Evolutionary conservation across 768 basidiomycete species (phyloP), one percentile per base, ranked within the genome.

Genomic region (Lentinula raphanica): DNA sequence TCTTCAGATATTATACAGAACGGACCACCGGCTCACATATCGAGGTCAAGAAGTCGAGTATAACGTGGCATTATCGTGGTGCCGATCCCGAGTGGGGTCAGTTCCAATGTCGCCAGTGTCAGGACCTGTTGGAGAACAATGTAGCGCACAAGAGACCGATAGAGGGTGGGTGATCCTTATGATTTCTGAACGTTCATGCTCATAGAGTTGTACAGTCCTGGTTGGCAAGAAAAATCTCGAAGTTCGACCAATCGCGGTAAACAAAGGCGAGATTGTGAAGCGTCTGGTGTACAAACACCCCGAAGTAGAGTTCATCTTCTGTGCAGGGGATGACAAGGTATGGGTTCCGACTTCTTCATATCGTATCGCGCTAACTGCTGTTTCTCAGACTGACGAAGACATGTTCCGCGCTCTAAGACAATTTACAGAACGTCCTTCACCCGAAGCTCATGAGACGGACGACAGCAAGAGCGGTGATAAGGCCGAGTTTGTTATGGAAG

Each of bases 181-280:
- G 17, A n/a, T n/a, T 27, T 15, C 6, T 35, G 35, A 39, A 13
- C 35, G 19, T 36, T 56, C 17, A 46, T 35, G 32, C n/a, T 48
- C 12, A 38, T 32, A 17, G 13, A 29, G n/a, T 31, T 42, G 13
- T 21, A 1, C 63, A 89, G 94, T 97, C 4, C 85, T 97, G 51
- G 90, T 96, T 29, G 96, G 96, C 19, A 99, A 99, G 80, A 98
- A 98, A 85, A 98, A 98, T 71, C 79, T 99, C 44, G 96, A 99
- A 75, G 95, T 98, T 21, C 85, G 96, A 60, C 96, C 94, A 3
- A 80, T 95, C 31, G 94, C 94, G 1, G 86, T 98, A 59, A 98
- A 97, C 82, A 98, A 99, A 84, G 96, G 96, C 54, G 96, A 98
- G 77, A 98, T 98, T 66, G 95, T 98, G 67, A 95, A 95, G 78